Percentiles rank a stretch among this genome's conserved stretches.
These are phyloP conservation scores for Gracilaria caudata DNA, from an alignment of 23 red algal species.

Conservation along the genomic window DNA sequence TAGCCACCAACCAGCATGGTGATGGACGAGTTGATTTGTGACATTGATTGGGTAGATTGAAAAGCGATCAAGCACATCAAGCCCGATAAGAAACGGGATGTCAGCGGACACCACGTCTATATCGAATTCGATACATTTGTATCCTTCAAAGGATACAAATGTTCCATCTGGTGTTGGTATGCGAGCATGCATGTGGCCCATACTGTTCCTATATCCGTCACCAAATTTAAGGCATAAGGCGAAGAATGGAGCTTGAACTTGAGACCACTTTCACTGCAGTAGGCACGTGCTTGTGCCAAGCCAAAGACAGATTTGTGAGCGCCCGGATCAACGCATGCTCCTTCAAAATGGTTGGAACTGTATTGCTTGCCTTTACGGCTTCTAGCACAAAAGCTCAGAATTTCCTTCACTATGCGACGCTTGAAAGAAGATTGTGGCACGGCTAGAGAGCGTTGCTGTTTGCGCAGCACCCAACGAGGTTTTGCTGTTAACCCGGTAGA, in stretches of 20 bases:
- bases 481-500: too few relatives aligned
- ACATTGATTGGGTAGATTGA: constrained; percentile 2
- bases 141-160: neutral
- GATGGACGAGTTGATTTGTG: neutral
- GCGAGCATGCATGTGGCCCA: neutral
- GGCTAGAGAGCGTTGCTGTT: neutral
- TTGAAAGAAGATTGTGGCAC: neutral
- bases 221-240: constrained; percentile 10
- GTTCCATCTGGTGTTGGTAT: neutral
- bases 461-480: too few relatives aligned
- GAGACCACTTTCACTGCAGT: neutral
- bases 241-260: constrained; percentile 19
- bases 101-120: constrained; percentile 13
- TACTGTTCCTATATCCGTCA: neutral
- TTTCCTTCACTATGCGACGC: neutral
- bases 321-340: neutral
- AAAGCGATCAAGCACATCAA: neutral
- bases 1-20: neutral
- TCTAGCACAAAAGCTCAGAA: neutral
- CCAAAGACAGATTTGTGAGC: constrained; percentile 1
- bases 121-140: too few relatives aligned
- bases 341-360: neutral
- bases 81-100: constrained; percentile 4
- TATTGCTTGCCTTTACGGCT: neutral
- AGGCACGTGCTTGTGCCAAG: neutral